Evolutionary conservation across 2,329 filamentous ascomycete genomes (phyloP).

Genomic region (Colletotrichum orbiculare): DNA sequence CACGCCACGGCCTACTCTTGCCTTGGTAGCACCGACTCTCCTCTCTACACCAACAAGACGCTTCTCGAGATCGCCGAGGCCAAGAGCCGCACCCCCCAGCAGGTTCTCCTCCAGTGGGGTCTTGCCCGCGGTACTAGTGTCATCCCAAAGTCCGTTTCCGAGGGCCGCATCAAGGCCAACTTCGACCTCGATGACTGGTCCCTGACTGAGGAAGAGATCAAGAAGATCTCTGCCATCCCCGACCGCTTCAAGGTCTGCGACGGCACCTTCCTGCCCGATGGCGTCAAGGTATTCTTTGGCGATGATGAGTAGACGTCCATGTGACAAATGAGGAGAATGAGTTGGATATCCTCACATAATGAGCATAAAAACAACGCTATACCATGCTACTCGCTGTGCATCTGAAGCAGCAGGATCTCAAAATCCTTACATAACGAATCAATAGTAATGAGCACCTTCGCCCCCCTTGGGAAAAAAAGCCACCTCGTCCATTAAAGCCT

Average conservation of each 20-base stretch:
- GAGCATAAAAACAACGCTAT: slow-evolving; percentile 26
- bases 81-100: slow-evolving; percentile 77
- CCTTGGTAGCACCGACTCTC: slow-evolving; percentile 77
- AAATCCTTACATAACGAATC: slow-evolving; percentile 28
- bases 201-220: slow-evolving; percentile 78
- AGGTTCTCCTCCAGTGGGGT: slow-evolving; percentile 84
- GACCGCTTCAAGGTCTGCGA: slow-evolving; percentile 87
- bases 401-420: slow-evolving; percentile 10
- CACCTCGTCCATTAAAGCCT: slow-evolving; percentile 48
- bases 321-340: slow-evolving; percentile 6
- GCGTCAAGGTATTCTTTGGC: slow-evolving; percentile 81
- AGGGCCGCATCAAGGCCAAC: slow-evolving; percentile 79
- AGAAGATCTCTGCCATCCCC: slow-evolving; percentile 72
- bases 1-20: slow-evolving; percentile 81
- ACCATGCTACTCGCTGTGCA: slow-evolving; percentile 15
- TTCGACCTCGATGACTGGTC: slow-evolving; percentile 80
- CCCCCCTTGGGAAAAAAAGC: not conserved
- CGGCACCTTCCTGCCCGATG: slow-evolving; percentile 74
- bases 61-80: slow-evolving; percentile 71
- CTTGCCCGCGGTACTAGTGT: slow-evolving; percentile 84
- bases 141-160: slow-evolving; percentile 85
- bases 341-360: slow-evolving; percentile 24
- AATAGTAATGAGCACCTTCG: slow-evolving; percentile 19
- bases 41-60: slow-evolving; percentile 73
- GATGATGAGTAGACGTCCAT: slow-evolving; percentile 74